Conservation (phyloP, 148 eudicot genomes). For the Camellia sinensis region DNA sequence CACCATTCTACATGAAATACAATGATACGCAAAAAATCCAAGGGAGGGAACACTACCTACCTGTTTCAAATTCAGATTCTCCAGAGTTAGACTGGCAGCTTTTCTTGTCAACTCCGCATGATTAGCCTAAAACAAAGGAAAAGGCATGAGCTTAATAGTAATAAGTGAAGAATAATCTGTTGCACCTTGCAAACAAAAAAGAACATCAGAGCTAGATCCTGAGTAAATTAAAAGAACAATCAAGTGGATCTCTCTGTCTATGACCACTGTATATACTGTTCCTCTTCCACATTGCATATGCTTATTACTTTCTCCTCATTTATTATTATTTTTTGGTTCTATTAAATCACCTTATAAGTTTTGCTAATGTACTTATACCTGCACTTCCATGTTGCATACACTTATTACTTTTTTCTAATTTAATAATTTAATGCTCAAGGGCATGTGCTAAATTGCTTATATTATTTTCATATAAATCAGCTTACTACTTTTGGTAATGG, state of each 20-base stretch:
- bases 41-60: slow-evolving; percentile 21
- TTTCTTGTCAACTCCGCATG: slow-evolving; percentile 56
- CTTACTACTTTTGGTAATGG: too few relatives aligned
- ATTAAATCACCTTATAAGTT: too few relatives aligned
- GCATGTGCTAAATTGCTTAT: too few relatives aligned
- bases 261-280: too few relatives aligned
- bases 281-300: background rate
- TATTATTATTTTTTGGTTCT: too few relatives aligned
- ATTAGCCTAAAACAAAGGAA: slow-evolving; percentile 39
- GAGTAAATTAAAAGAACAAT: background rate
- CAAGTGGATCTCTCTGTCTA: background rate
- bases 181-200: slow-evolving; percentile 1
- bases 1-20: background rate
- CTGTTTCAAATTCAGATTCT: slow-evolving; percentile 65
- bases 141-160: background rate
- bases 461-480: too few relatives aligned
- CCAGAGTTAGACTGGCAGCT: slow-evolving; percentile 48
- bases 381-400: slow-evolving; percentile 6
- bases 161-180: background rate
- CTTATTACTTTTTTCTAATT: too few relatives aligned
- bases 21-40: background rate
- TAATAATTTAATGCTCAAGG: too few relatives aligned
- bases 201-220: background rate
- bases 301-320: too few relatives aligned
- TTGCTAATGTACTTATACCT: too few relatives aligned